Base-by-base conservation (phyloP, 768 basidiomycete genomes). In the Amanita fuliginea region DNA sequence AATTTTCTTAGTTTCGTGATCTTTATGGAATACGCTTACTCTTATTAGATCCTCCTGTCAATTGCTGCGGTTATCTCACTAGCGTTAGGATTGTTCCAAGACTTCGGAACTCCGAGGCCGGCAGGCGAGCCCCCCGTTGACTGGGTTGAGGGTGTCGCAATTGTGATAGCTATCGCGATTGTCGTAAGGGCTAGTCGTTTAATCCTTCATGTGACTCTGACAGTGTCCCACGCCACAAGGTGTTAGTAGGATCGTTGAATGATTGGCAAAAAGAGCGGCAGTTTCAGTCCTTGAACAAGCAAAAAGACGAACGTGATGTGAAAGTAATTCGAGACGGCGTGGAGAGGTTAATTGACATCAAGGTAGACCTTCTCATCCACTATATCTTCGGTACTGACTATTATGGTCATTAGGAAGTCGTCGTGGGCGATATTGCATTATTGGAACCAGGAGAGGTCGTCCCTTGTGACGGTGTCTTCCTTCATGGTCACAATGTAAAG, bases 241-340 rank as follows among this genome's bases (percentile, higher is more conserved):
- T 90, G 51, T 58, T 91, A 37, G 95, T 99, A 50, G 95, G 95
- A 26, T 92, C 93, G 10, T 56, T 97, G 39, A 98, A 97, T 59
- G 96, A 99, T 65, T 99, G 89, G 86, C 93, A 97, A 66, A 98
- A 98, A 66, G 96, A 99, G 64, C 82, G 83, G 1, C 96, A 98
- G 66, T 99, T 99, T 72, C 81, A 84, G 58, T 73, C 71, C 16
- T 76, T 99, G 36, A 98, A 97, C 60, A 88, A 86, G 57, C 86
- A 94, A 67, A 95, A 95, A 66, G 95, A 98, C 50, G 96, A 95
- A 56, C 86, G 96, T 22, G 79, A 76, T 4, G 81, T 92, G 57
- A 92, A 92, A 64, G 83, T 86, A 46, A 82, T 91, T 52, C 81
- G 92, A 10, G 68, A 77, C 49, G 83, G 81, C 28, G 62, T 70